phyloP scores from a whole-genome alignment of 371 early-diverging fungal species.

The Rhizopus sp. region DNA sequence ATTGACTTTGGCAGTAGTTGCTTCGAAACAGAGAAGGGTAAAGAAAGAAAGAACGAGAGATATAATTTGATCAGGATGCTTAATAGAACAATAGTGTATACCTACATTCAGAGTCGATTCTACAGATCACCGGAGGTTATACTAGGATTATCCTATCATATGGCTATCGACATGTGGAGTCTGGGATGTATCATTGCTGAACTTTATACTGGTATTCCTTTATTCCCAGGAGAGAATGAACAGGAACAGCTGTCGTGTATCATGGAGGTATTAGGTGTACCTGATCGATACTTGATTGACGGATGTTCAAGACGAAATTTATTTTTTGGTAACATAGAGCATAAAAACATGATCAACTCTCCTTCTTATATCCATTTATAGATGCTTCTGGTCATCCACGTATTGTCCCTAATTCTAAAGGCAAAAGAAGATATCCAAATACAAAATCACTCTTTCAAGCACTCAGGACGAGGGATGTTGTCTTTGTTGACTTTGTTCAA shows the following conservation, averaged over 20 bases:
- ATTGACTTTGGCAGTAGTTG: conserved; percentile 93
- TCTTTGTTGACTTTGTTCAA: conserved; percentile 83
- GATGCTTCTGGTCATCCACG: conserved; percentile 65
- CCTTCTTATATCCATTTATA: conserved; percentile 21
- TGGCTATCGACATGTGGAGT: conserved; percentile 97
- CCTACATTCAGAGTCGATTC: conserved; percentile 95
- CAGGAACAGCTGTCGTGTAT: conserved; percentile 81
- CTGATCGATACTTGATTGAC: conserved; percentile 68
- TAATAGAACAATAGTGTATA: conserved; percentile 59
- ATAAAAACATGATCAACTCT: too few species aligned
- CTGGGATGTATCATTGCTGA: conserved; percentile 98
- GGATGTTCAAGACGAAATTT: conserved; percentile 69
- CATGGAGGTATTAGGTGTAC: conserved; percentile 84
- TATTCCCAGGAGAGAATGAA: conserved; percentile 96
- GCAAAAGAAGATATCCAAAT: conserved; percentile 79
- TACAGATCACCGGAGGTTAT: conserved; percentile 97
- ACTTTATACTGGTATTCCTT: conserved; percentile 78
- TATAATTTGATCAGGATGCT: neutral
- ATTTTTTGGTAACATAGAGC: conserved; percentile 70
- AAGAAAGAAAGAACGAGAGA: neutral
- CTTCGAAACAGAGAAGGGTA: conserved; percentile 58
- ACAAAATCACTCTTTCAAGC: conserved; percentile 71
- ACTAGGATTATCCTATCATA: conserved; percentile 75
- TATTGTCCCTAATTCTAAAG: conserved; percentile 79
- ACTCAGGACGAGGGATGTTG: conserved; percentile 70